These are phyloP conservation scores for Psilocybe cyanescens DNA, from an alignment of 768 basidiomycete genomes.

Conservation along the genomic window DNA sequence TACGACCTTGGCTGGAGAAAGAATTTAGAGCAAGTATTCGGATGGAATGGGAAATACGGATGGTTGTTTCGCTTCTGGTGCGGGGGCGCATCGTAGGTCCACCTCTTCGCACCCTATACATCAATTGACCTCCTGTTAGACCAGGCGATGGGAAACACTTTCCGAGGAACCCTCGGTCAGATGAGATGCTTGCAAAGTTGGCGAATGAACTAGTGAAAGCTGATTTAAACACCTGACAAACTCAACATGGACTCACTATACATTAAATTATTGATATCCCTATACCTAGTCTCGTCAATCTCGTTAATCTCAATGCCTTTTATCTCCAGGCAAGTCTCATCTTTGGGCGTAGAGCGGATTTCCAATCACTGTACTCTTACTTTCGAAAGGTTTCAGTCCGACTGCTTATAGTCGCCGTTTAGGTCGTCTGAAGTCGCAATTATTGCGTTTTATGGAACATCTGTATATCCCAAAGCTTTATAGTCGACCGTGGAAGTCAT, in stretches of 20 bases:
- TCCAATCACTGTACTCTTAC: background rate
- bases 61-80: conserved; percentile 57
- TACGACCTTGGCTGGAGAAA: conserved; percentile 77
- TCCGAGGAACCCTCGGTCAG: conserved; percentile 68
- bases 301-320: background rate
- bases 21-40: conserved; percentile 74
- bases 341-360: background rate
- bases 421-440: conserved; percentile 23
- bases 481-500: background rate
- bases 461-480: conserved; percentile 6
- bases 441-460: conserved; percentile 19
- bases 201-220: conserved; percentile 62
- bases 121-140: conserved; percentile 31
- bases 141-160: conserved; percentile 71
- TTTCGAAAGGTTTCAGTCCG: background rate
- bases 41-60: conserved; percentile 53
- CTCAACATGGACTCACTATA: background rate
- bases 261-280: conserved; percentile 2
- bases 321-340: conserved; percentile 4
- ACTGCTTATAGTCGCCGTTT: background rate
- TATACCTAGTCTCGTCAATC: background rate
- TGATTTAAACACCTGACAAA: conserved; percentile 49
- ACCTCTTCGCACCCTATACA: background rate
- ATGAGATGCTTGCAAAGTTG: conserved; percentile 67
- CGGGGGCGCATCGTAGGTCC: conserved; percentile 68